Base-by-base conservation (phyloP, 768 basidiomycete species). In the Pluteus cervinus region DNA sequence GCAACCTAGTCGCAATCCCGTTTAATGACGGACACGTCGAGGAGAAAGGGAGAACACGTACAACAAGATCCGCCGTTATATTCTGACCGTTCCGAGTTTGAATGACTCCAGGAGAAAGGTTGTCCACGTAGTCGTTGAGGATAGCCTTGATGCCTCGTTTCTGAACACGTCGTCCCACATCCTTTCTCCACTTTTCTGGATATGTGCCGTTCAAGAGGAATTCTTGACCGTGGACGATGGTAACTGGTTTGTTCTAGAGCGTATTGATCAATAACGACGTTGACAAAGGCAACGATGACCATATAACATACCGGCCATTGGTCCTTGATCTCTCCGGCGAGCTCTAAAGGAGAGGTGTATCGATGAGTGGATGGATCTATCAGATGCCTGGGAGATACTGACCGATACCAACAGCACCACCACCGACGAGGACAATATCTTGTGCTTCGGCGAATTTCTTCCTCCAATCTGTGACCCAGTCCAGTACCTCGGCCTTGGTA, bases 171-270 rank as follows among this genome's bases (percentile, higher is more conserved):
- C 58, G 54, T 33, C 68, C 68, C 2, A 76, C 49, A 16, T 56
- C 63, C 18, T 62, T 65, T 34, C 83, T 71, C 55, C 73, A 75
- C 34, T 68, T 67, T 7, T 61, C 50, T 0, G 78, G 69, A 49
- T 84, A 85, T 1, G 66, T 54, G 4, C 62, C 53, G 43, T 80
- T 81, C 41, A 85, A 61, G 24, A 82, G 68, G n/a, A 66, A 53
- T 2, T 44, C 35, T n/a, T 67, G 58, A 18, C 66, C 62, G 8
- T 85, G 83, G 7, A 86, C 70, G 31, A 86, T 66, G 12, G 79
- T 80, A 11, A 85, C 66, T 23, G 60, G 53, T 43, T 71, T 79
- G 15, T 51, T 45, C 68, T 69, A 24, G 4, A 35, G 7, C 23
- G 12, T 14, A 3, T 12, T 28, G 6, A 23, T 55, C 44, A 36